Percentiles rank a stretch among this genome's conserved stretches.
These are phyloP conservation scores for Trichomonas tenax DNA, from an alignment of 208 protist species.

Conservation along the genomic window DNA sequence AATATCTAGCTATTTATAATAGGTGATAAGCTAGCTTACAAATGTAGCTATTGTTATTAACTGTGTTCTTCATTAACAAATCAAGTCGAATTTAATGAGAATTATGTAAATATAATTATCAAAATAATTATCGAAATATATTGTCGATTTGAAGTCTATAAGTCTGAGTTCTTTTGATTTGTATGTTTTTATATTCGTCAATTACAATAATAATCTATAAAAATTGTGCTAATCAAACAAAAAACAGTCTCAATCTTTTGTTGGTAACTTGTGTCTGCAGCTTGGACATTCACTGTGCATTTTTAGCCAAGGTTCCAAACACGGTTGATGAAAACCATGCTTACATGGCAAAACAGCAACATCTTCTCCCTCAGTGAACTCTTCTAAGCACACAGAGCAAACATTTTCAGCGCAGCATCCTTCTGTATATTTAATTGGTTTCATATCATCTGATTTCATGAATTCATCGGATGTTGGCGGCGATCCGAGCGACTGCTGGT, in stretches of 20 bases:
- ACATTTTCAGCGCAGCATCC: background rate
- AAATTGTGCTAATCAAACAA: background rate
- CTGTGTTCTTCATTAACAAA: too few species aligned
- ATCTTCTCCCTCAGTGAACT: background rate
- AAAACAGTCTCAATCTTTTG: background rate
- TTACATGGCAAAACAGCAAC: background rate
- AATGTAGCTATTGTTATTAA: too few species aligned
- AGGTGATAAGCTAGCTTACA: too few species aligned
- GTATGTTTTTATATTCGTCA: too few species aligned
- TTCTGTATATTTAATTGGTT: background rate
- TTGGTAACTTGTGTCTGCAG: background rate
- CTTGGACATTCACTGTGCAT: slow-evolving; percentile 16
- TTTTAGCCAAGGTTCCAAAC: background rate
- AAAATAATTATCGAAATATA: too few species aligned
- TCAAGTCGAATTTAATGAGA: too few species aligned
- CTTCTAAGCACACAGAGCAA: background rate
- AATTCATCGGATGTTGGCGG: background rate
- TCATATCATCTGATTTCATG: background rate
- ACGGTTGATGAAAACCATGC: background rate
- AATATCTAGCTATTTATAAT: too few species aligned
- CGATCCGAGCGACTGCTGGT: background rate
- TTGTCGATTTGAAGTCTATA: too few species aligned
- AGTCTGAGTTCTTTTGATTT: too few species aligned
- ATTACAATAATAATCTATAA: too few species aligned
- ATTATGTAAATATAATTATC: too few species aligned